Evolutionary conservation across 2,329 filamentous ascomycete species (phyloP), one percentile per base, ranked within the genome.

Genomic region (Arthrocladium fulminans): DNA sequence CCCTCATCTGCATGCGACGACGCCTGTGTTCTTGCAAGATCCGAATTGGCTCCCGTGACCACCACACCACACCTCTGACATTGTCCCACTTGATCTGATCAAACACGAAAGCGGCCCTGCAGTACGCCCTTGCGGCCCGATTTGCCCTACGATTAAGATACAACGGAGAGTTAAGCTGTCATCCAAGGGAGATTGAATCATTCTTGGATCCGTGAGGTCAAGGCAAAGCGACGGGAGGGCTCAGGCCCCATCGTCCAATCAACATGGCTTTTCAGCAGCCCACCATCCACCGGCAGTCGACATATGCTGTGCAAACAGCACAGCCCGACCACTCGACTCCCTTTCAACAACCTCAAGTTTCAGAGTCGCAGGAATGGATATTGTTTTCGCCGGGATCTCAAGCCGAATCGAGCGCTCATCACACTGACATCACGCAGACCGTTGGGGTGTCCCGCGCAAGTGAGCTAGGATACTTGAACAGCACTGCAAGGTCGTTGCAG

Each of bases 281-380:
- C n/a, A 27, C 32, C n/a, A 20, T 40, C 19, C 34, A 27, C 12
- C 19, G 45, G 24, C 45, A 40, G 32, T 3, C 10, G 7, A 19
- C 25, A 5, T 10, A 30, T 15, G 38, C 32, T 13, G 23, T 23
- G 13, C 38, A 47, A 22, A 13, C 43, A 17, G 29, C 43, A 15
- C 32, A 24, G 20, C 37, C 43, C 15, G 13, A 6, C 9, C 43
- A 19, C 20, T 40, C 45, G 6, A 10, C 25, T 23, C 35, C 34
- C n/a, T 46, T 29, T 43, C 51, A 66, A 71, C 47, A 49, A 30
- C 51, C 50, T 12, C 38, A 48, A 22, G 37, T 55, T 13, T 80
- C 86, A 52, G 84, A 89, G 56, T 84, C 86, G 10, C 84, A 92
- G 66, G 90, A 94, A 77, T 98, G 92, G 92, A 84, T 97, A 47